Evolutionary conservation across 768 basidiomycete genomes (phyloP).

Genomic region (Nidularia pulvinata): DNA sequence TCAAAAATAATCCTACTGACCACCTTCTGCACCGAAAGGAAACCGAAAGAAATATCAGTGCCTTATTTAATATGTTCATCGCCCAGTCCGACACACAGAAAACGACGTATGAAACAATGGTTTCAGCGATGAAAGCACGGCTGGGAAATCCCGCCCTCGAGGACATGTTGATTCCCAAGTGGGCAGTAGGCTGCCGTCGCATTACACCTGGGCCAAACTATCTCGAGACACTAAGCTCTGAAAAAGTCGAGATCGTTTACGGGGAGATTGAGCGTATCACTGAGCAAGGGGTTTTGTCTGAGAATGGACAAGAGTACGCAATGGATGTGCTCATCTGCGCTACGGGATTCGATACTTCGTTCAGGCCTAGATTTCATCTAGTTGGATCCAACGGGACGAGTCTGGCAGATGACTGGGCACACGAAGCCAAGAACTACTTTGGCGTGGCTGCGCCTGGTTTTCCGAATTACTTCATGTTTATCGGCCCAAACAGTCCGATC

Average conservation of each 20-base stretch:
- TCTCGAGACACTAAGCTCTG: conserved; percentile 24
- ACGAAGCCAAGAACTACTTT: conserved; percentile 25
- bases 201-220: conserved; percentile 31
- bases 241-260: conserved; percentile 26
- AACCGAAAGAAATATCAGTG: conserved; percentile 37
- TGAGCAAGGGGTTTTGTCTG: conserved; percentile 19
- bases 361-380: conserved; percentile 28
- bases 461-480: conserved; percentile 28
- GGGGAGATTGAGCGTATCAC: conserved; percentile 24
- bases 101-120: conserved; percentile 17
- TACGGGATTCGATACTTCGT: conserved; percentile 33
- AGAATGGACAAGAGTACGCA: conserved; percentile 23
- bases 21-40: conserved; percentile 39
- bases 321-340: conserved; percentile 35
- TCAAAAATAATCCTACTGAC: conserved; percentile 32
- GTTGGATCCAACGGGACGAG: conserved; percentile 19
- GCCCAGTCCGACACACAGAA: conserved; percentile 29
- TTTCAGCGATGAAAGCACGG: conserved; percentile 35
- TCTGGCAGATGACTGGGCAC: conserved; percentile 26
- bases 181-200: conserved; percentile 29
- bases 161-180: conserved; percentile 32
- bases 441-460: conserved; percentile 26
- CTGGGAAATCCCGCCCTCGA: conserved; percentile 39
- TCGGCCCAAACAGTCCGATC: conserved; percentile 30
- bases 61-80: conserved; percentile 22